Base-by-base conservation (phyloP, 2,329 filamentous ascomycete species). In the Apiospora rasikravindrae region DNA sequence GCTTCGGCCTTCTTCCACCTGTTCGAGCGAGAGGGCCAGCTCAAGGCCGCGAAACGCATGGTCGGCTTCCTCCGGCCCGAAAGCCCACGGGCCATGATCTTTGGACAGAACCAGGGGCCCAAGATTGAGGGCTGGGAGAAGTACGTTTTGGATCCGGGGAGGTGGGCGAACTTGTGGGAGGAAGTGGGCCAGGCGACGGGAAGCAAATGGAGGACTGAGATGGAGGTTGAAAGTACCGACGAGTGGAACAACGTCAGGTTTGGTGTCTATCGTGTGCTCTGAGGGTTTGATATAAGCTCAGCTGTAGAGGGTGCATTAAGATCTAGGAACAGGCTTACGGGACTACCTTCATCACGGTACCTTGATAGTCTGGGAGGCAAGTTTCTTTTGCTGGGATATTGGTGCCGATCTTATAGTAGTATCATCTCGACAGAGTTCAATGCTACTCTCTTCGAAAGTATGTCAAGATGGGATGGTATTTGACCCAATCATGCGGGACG, bases 141-240 rank as follows among this genome's bases (percentile, higher is more conserved):
- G 10, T 89, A 85, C 74, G 78, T 88, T 1, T 88, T 89, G 76
- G 83, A 87, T 73, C 81, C 83, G 45, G 77, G 79, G 10, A 88
- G 84, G 71, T 90, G 89, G 79, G 85, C 86, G 75, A 76, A 76
- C 47, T 79, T 90, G 33, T 90, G 88, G 88, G 82, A 88, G 70
- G 85, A 88, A 73, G 83, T 89, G 37, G 87, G 87, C 11, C 73
- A 72, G 44, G 77, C 85, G 70, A 89, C 88, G 0, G 82, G 81
- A 33, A 89, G 87, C 1, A 77, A 76, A 53, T 89, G 88, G 88
- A 79, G 81, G 69, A 85, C 87, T 1, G 81, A 85, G 67, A 75
- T 86, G 69, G 82, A 86, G 4, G 42, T 68, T 3, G 26, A 68
- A 2, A 47, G 44, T 5, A 68, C 40, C 7, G 40, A 47, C 2